Base-by-base conservation (phyloP, 345 rosid genomes). In the Pelargonium nanum region DNA sequence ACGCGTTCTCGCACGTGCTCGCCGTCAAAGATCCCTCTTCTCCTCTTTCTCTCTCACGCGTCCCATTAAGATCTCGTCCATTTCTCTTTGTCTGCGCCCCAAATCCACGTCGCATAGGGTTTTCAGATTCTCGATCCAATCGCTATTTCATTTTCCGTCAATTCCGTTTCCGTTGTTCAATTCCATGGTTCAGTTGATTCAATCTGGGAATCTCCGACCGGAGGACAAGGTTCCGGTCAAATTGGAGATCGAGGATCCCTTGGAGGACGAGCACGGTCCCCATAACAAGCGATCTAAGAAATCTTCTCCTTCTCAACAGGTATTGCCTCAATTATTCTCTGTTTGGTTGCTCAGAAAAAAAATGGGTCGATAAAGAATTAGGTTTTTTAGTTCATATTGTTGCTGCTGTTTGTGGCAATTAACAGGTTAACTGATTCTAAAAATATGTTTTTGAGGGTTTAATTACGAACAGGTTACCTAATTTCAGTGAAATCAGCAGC, bases 111-210 rank as follows among this genome's bases (percentile, higher is more conserved):
- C 59, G 34, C 62, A 44, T 69, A 76, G 78, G 85, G 79, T 69
- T 79, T 75, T 68, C 74, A 24, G 62, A 52, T 22, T 73, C 68
- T 54, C 60, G 63, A 62, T 60, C 44, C 44, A 64, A 58, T 32
- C 51, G 50, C 44, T 56, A 69, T 19, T 24, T 34, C 52, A 48
- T 53, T 60, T 57, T 64, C 55, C 53, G 22, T 0, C 2, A 40
- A 6, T 26, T 26, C 30, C 26, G 22, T 57, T 57, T 7, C 17
- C 16, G 51, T 65, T 60, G 48, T 57, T 6, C 45, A 56, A 64
- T 57, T 64, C 57, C 61, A 85, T 89, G 94, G 94, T 87, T 71
- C 89, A 83, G 74, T 75, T 90, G 83, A 85, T 85, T 88, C 86
- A 76, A 70, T 77, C 92, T 53, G 87, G 77, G 53, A 80, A 75